Evolutionary conservation across 768 basidiomycete genomes (phyloP), one percentile per base, ranked within the genome.

Genomic region (Sporobolomyces roseus): DNA sequence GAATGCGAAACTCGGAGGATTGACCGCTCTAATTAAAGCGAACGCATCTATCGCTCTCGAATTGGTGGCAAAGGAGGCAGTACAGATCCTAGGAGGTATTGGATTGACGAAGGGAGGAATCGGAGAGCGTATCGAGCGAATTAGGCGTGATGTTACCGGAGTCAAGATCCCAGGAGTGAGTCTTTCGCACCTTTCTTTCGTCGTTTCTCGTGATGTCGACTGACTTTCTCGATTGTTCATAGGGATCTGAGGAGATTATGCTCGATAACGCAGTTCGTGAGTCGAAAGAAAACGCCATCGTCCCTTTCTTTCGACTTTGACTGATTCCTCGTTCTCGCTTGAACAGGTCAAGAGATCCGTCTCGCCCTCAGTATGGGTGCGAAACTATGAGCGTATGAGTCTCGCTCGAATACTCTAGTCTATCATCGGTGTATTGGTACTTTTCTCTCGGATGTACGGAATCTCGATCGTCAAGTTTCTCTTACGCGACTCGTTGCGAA

Each of bases 61-160:
- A 23, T 48, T 70, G 27, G 59, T 55, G 53, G 72, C 72, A 27
- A 16, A 65, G 21, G 73, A 75, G 59, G 74, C 75, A 1, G 71
- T 72, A 0, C 75, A 76, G 48, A 61, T 75, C 58, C 41, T 76
- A 14, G 75, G 75, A 21, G 75, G 75, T 9, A 70, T 76, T n/a
- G 73, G 32, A 14, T 71, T 72, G 53, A 74, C 74, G 14, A 25
- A 55, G 1, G 74, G 75, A 16, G 69, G 70, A 6, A 23, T 56
- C n/a, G 75, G 72, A 19, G 74, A 75, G 58, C 49, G 68, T 14
- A 45, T 76, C 30, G 74, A 76, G 41, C 23, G 74, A 27, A 59
- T 74, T 4, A 46, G 70, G 21, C 41, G 74, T 3, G 74, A 75
- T 23, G 71, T 73, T 19, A 68, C 53, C 35, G 73, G 70, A 4